Percentiles rank a stretch among this genome's conserved stretches.
Evolutionary conservation across 345 rosid genomes (phyloP).

Genomic region (Linum tenue): DNA sequence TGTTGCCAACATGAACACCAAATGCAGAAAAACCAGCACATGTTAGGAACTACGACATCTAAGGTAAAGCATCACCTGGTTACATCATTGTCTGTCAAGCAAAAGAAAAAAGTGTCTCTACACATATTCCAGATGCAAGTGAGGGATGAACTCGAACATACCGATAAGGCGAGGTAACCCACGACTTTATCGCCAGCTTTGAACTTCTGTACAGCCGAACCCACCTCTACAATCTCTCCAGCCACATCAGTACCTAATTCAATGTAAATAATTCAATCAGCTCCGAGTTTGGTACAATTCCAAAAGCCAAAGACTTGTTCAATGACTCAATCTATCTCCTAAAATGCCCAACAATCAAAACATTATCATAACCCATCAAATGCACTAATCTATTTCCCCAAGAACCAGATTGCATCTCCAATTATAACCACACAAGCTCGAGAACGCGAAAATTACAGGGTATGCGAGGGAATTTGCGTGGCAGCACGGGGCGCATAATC

Average conservation of each 20-base stretch:
- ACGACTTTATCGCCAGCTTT: constrained; percentile 2
- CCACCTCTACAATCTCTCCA: constrained; percentile 1
- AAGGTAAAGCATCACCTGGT: background rate
- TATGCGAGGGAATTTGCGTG: background rate
- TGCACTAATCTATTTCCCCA: background rate
- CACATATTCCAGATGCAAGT: background rate
- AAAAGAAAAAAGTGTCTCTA: too few species aligned
- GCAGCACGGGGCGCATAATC: background rate
- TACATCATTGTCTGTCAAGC: background rate
- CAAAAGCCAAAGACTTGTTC: too few species aligned
- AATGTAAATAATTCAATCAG: background rate
- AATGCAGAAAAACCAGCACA: background rate
- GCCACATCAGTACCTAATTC: background rate
- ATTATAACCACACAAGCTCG: background rate
- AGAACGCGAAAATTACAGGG: background rate
- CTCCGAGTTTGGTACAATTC: too few species aligned
- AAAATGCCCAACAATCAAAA: too few species aligned
- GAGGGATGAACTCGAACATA: background rate
- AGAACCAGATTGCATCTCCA: background rate
- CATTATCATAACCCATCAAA: background rate
- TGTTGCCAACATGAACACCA: constrained; percentile 1
- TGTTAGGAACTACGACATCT: background rate
- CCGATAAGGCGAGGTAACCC: background rate
- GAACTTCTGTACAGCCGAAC: background rate
- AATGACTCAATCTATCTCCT: too few species aligned